A percentile compares a stretch with the other conserved stretches of the same genome.
phyloP scores from a whole-genome alignment of 2,329 filamentous ascomycete genomes.

The Claviceps sp. region DNA sequence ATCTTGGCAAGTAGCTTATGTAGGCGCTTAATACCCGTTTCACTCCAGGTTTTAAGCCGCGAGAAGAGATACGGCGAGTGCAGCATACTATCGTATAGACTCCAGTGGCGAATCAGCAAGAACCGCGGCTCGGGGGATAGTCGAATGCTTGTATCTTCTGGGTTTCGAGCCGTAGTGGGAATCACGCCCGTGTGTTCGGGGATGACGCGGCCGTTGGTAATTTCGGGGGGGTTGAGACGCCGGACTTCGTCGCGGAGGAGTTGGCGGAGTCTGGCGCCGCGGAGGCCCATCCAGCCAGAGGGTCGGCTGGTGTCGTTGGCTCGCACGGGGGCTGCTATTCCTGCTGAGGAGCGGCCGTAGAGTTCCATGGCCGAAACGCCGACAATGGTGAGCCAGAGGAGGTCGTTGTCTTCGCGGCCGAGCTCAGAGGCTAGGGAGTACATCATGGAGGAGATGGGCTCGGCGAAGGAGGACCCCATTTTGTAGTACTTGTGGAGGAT shows the following conservation, averaged over 20 bases:
- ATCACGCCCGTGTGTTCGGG: slow-evolving; percentile 69
- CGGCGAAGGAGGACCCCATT: slow-evolving; percentile 79
- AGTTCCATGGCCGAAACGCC: slow-evolving; percentile 90
- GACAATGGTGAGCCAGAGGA: slow-evolving; percentile 89
- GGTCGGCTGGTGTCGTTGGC: slow-evolving; percentile 40
- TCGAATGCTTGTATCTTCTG: slow-evolving; percentile 83
- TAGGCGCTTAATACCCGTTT: slow-evolving; percentile 72
- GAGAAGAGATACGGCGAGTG: slow-evolving; percentile 93
- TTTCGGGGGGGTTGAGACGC: slow-evolving; percentile 71
- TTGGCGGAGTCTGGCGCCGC: slow-evolving; percentile 72
- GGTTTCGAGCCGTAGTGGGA: slow-evolving; percentile 73
- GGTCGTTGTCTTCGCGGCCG: slow-evolving; percentile 89
- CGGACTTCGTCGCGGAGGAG: slow-evolving; percentile 87
- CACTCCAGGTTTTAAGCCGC: slow-evolving; percentile 86
- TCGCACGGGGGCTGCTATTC: slow-evolving; percentile 50
- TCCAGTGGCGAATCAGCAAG: slow-evolving; percentile 89
- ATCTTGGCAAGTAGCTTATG: slow-evolving; percentile 96
- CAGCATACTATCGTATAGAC: slow-evolving; percentile 94
- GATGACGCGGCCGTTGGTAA: slow-evolving; percentile 45
- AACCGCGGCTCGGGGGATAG: slow-evolving; percentile 90
- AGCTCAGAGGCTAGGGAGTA: slow-evolving; percentile 92
- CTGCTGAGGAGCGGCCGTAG: slow-evolving; percentile 74
- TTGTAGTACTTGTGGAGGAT: slow-evolving; percentile 74
- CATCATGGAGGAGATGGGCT: slow-evolving; percentile 86
- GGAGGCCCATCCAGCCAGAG: slow-evolving; percentile 68